Conservation (phyloP, 176 grass and related monocot genomes). For the Ananas comosus region DNA sequence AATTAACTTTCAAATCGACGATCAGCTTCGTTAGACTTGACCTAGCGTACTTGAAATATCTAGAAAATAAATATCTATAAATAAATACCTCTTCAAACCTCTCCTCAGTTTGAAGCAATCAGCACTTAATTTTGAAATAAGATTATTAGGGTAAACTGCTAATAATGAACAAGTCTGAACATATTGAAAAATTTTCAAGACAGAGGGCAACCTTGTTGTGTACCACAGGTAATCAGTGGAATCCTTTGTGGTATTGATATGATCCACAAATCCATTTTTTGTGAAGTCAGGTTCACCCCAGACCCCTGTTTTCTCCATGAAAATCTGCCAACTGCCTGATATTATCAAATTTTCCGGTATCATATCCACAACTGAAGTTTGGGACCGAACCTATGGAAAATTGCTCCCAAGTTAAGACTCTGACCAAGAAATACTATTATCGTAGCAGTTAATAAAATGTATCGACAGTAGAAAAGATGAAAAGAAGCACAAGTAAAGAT, state of each 20-base stretch:
- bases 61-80: too few relatives aligned
- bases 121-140: not conserved
- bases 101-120: too few relatives aligned
- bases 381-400: constrained; percentile 52
- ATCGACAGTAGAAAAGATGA: not conserved
- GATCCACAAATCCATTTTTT: constrained; percentile 63
- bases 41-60: too few relatives aligned
- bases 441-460: not conserved
- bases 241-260: constrained; percentile 97
- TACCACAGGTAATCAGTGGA: constrained; percentile 98
- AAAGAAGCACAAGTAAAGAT: constrained; percentile 10
- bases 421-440: not conserved
- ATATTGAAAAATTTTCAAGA: not conserved
- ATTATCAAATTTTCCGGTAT: constrained; percentile 45
- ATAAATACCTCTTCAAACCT: too few relatives aligned
- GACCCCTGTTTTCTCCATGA: constrained; percentile 54
- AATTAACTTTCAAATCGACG: too few relatives aligned
- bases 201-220: constrained; percentile 61
- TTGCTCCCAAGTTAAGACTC: not conserved
- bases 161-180: not conserved
- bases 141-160: not conserved
- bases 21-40: too few relatives aligned
- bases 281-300: constrained; percentile 65
- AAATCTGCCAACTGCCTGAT: constrained; percentile 62
- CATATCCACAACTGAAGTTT: constrained; percentile 63